Percentiles rank a stretch among this genome's conserved stretches.
Evolutionary conservation across 495 filamentous ascomycete genomes (phyloP).

Genomic region (Aspergillus bridgeri): DNA sequence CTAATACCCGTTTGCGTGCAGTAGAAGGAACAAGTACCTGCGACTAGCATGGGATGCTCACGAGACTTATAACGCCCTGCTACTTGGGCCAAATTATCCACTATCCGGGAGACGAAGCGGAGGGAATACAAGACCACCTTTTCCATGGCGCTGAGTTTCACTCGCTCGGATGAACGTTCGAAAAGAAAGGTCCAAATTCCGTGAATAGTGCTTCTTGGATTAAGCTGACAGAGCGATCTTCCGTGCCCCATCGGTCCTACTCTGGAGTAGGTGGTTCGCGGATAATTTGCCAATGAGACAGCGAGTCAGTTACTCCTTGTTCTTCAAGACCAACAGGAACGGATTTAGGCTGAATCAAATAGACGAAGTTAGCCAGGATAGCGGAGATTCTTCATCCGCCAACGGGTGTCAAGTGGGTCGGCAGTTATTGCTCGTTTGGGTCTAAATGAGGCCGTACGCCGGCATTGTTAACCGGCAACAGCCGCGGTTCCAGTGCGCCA

Average conservation of each 20-base stretch:
- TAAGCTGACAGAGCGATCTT: background rate
- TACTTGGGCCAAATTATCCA: background rate
- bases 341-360: background rate
- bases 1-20: background rate
- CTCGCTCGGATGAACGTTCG: background rate
- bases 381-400: background rate
- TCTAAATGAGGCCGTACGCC: background rate
- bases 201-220: background rate
- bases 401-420: slow-evolving; percentile 2
- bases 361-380: background rate
- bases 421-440: slow-evolving; percentile 1
- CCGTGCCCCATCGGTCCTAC: background rate
- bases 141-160: background rate
- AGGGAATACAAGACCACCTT: background rate
- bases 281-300: too few relatives aligned
- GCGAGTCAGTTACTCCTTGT: background rate
- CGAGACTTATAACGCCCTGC: background rate
- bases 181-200: background rate
- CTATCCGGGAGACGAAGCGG: background rate
- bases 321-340: background rate
- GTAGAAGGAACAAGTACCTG: background rate
- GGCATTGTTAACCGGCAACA: background rate
- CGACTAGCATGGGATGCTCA: background rate
- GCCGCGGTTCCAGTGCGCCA: background rate
- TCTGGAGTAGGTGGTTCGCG: too few relatives aligned